These are phyloP conservation scores for Quercus wislizeni DNA, from an alignment of 306 rosid genomes.

Conservation along the genomic window DNA sequence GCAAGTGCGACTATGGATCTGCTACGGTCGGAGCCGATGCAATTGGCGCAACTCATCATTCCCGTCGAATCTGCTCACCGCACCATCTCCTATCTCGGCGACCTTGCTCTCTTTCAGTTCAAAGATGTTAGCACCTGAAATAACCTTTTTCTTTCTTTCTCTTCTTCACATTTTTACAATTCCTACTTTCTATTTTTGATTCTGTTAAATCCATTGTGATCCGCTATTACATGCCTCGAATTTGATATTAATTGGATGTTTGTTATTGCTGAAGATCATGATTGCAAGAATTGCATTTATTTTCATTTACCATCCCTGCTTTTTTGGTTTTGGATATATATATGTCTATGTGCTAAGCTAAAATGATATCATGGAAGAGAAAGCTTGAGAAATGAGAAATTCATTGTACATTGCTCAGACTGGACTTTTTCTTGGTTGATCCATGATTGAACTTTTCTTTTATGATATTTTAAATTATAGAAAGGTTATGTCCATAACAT, in stretches of 20 bases:
- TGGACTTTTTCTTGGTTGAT: not conserved
- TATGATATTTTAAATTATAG: not conserved
- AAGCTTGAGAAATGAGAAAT: not conserved
- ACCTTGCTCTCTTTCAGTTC: constrained; percentile 83
- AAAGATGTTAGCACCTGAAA: constrained; percentile 43
- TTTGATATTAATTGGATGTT: not conserved
- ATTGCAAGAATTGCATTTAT: not conserved
- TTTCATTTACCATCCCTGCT: too few species aligned
- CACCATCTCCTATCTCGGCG: constrained; percentile 67
- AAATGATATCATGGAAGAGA: not conserved
- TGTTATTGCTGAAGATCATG: not conserved
- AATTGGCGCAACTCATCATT: constrained; percentile 75
- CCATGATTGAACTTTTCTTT: not conserved
- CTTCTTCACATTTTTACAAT: not conserved
- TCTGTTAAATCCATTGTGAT: not conserved
- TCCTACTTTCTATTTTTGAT: not conserved
- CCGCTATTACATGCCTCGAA: not conserved
- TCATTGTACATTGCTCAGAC: not conserved
- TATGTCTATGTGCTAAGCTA: too few species aligned
- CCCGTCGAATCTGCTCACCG: constrained; percentile 68
- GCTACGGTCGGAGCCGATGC: constrained; percentile 89
- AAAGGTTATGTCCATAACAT: too few species aligned
- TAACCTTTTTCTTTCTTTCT: not conserved
- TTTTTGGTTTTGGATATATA: too few species aligned
- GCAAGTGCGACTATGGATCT: constrained; percentile 62